These are phyloP conservation scores for Fonsecaea pugnacius DNA, from an alignment of 2,329 filamentous ascomycete species.

Conservation along the genomic window DNA sequence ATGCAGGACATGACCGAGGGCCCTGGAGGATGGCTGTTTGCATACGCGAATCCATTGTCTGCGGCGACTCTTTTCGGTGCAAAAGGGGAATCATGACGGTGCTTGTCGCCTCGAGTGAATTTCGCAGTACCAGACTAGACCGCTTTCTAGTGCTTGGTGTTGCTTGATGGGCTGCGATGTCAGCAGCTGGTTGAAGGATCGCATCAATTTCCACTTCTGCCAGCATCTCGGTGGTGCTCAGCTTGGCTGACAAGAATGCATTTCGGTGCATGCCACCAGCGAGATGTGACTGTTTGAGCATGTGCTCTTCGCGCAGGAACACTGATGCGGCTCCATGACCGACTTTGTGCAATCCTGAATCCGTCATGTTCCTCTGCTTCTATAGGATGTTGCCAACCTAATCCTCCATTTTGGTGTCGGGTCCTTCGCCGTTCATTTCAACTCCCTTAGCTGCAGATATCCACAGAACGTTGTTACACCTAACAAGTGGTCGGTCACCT, in stretches of 20 bases:
- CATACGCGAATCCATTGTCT: not conserved
- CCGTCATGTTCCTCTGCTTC: not conserved
- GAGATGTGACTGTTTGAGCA: not conserved
- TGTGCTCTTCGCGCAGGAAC: not conserved
- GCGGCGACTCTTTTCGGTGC: not conserved
- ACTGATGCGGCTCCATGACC: not conserved
- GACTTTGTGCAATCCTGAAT: not conserved
- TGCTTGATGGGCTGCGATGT: not conserved
- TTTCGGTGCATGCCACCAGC: not conserved
- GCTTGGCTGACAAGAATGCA: not conserved
- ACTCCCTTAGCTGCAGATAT: constrained; percentile 66
- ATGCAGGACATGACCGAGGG: not conserved
- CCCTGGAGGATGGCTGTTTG: not conserved
- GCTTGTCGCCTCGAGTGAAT: not conserved
- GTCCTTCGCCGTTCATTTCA: constrained; percentile 46
- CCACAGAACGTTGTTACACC: constrained; percentile 98
- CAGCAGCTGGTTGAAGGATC: not conserved
- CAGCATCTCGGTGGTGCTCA: not conserved
- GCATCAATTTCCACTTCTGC: not conserved
- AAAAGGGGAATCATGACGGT: not conserved
- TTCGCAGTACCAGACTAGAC: not conserved
- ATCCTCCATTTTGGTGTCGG: constrained; percentile 39
- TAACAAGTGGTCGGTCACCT: constrained; percentile 19
- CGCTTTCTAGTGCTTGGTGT: not conserved
- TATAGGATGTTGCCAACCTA: constrained; percentile 17